A percentile compares a stretch with the other conserved stretches of the same genome.
Conservation (phyloP, 1,284 basidiomycete species). For the Albatrellus sp. region DNA sequence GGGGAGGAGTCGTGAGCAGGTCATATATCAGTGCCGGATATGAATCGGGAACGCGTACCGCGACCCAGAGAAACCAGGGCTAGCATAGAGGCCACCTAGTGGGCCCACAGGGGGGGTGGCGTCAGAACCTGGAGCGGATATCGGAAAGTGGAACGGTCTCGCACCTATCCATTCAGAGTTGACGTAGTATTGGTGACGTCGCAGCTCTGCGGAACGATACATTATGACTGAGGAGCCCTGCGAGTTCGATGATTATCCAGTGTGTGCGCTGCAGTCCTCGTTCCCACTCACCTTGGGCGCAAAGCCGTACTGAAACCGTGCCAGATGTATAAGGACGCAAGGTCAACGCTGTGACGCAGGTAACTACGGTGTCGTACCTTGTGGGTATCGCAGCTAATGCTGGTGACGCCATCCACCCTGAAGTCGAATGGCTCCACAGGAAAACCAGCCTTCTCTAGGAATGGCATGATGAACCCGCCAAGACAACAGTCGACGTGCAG, state of each 20-base stretch:
- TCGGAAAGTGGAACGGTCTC: conserved; percentile 7
- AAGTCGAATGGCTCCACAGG: conserved; percentile 63
- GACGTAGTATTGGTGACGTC: conserved; percentile 78
- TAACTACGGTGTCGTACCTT: conserved; percentile 38
- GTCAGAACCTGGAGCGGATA: conserved; percentile 5
- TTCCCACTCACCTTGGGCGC: conserved; percentile 54
- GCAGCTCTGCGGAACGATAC: conserved; percentile 68
- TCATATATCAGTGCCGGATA: not conserved
- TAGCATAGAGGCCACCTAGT: conserved; percentile 70
- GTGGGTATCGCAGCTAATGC: conserved; percentile 87
- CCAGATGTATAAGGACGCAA: conserved; percentile 4
- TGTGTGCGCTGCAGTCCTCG: not conserved
- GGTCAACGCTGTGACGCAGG: not conserved
- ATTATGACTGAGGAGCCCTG: conserved; percentile 91
- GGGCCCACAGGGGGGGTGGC: not conserved
- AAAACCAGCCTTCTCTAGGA: conserved; percentile 53
- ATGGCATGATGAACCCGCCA: conserved; percentile 87
- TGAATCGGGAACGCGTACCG: conserved; percentile 34
- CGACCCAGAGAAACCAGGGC: conserved; percentile 81
- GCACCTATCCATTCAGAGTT: conserved; percentile 68
- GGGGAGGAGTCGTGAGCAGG: conserved; percentile 6
- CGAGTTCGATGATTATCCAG: not conserved
- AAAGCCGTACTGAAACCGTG: conserved; percentile 54
- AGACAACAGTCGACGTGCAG: conserved; percentile 93
- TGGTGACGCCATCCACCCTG: conserved; percentile 79